These are phyloP conservation scores for Cadophora gregata DNA, from an alignment of 2,329 filamentous ascomycete genomes.

Conservation along the genomic window DNA sequence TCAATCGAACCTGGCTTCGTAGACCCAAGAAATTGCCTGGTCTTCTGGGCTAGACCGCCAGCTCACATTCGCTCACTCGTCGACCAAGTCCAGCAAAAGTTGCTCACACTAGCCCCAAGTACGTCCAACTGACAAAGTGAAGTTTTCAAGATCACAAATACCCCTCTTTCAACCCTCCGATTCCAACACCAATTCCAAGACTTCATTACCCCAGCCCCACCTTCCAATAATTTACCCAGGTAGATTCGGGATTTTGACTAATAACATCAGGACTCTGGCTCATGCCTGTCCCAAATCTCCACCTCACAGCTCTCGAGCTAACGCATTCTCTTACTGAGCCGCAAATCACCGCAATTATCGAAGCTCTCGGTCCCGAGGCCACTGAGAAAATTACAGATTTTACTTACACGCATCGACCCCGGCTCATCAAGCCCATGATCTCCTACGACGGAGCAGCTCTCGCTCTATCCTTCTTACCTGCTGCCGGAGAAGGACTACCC, in stretches of 20 bases:
- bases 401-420: slow-evolving; percentile 69
- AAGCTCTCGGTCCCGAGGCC: slow-evolving; percentile 56
- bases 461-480: slow-evolving; percentile 86
- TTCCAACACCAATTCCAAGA: slow-evolving; percentile 3
- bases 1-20: slow-evolving; percentile 69
- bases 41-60: slow-evolving; percentile 88
- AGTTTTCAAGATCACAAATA: too few relatives aligned
- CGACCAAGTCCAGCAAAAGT: slow-evolving; percentile 68
- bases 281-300: slow-evolving; percentile 79
- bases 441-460: slow-evolving; percentile 86
- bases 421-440: slow-evolving; percentile 81
- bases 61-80: slow-evolving; percentile 72
- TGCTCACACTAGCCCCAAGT: slow-evolving; percentile 73
- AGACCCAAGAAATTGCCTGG: slow-evolving; percentile 82
- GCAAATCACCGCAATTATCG: slow-evolving; percentile 70
- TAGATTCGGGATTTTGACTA: slow-evolving; percentile 14
- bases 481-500: slow-evolving; percentile 63
- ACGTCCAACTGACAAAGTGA: slow-evolving; percentile 31
- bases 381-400: slow-evolving; percentile 69
- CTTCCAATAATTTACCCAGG: neutral
- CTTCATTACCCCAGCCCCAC: neutral
- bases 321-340: slow-evolving; percentile 76
- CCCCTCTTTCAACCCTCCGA: neutral
- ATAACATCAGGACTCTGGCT: slow-evolving; percentile 74
- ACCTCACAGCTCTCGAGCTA: slow-evolving; percentile 85